These are phyloP conservation scores for Remersonia thermophila DNA, from an alignment of 2,329 filamentous ascomycete species.

Conservation along the genomic window DNA sequence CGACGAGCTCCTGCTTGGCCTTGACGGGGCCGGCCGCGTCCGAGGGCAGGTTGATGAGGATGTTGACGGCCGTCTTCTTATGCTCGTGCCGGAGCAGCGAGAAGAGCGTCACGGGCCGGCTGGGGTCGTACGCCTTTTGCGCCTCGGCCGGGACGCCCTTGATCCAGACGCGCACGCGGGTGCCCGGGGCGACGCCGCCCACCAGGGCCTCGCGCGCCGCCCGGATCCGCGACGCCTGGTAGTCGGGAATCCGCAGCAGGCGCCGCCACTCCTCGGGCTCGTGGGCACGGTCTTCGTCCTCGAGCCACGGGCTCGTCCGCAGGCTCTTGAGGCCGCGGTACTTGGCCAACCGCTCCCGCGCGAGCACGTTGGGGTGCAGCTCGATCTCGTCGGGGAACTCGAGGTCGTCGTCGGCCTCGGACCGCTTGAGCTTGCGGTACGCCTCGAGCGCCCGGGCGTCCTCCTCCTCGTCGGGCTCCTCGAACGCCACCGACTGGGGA, in stretches of 20 bases:
- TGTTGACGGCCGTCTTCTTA: constrained; percentile 82
- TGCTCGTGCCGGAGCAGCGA: constrained; percentile 89
- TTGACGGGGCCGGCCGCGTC: constrained; percentile 67
- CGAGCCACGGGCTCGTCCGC: constrained; percentile 78
- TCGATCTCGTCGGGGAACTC: constrained; percentile 98
- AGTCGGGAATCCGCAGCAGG: constrained; percentile 78
- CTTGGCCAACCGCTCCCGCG: constrained; percentile 69
- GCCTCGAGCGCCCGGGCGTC: constrained; percentile 65
- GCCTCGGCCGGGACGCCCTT: constrained; percentile 34
- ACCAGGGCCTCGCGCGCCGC: constrained; percentile 70
- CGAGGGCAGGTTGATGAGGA: constrained; percentile 74
- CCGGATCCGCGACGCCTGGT: constrained; percentile 68
- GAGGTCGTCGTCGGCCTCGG: constrained; percentile 76
- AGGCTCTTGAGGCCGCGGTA: constrained; percentile 91
- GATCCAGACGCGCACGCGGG: constrained; percentile 69
- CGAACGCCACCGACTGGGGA: constrained; percentile 84
- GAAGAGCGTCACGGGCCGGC: constrained; percentile 60
- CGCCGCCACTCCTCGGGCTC: constrained; percentile 85
- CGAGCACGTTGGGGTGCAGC: constrained; percentile 73
- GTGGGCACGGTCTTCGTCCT: constrained; percentile 71
- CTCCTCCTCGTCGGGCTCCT: constrained; percentile 72
- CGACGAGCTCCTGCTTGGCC: constrained; percentile 81
- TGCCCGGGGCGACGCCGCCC: constrained; percentile 78
- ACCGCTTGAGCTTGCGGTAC: constrained; percentile 65
- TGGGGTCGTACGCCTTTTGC: constrained; percentile 36